Evolutionary conservation across 768 basidiomycete genomes (phyloP).

Genomic region (Phlebiopsis gigantea): DNA sequence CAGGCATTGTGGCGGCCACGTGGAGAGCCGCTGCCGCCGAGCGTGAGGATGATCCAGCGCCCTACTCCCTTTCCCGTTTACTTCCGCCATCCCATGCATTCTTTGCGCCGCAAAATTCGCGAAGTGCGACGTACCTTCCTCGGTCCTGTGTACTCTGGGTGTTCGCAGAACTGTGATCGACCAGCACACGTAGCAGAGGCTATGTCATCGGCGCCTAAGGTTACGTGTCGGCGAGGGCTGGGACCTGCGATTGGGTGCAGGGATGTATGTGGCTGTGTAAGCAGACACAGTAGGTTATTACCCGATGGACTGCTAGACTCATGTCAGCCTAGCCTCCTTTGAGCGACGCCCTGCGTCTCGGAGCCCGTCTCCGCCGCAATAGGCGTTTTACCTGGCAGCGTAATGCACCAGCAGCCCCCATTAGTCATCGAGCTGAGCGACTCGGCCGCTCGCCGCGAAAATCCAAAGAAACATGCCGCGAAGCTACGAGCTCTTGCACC

Average conservation of each 20-base stretch:
- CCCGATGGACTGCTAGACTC: background rate
- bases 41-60: background rate
- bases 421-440: background rate
- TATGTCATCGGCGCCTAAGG: background rate
- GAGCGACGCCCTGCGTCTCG: background rate
- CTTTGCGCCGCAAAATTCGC: background rate
- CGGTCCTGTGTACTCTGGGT: background rate
- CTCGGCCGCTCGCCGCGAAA: too few species aligned
- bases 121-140: too few species aligned
- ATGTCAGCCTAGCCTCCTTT: background rate
- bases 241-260: too few species aligned
- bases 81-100: background rate
- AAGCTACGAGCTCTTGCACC: background rate
- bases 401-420: too few species aligned
- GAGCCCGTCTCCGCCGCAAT: background rate
- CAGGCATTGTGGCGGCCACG: constrained; percentile 9
- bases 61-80: background rate
- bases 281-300: background rate
- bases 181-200: background rate
- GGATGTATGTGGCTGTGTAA: too few species aligned
- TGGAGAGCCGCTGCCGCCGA: background rate
- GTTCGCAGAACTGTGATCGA: background rate
- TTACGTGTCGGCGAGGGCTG: background rate
- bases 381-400: background rate
- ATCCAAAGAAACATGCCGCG: background rate